Evolutionary conservation across 192 early-diverging fungal species (phyloP), one percentile per base, ranked within the genome.

Genomic region (Oehlia diaphana): DNA sequence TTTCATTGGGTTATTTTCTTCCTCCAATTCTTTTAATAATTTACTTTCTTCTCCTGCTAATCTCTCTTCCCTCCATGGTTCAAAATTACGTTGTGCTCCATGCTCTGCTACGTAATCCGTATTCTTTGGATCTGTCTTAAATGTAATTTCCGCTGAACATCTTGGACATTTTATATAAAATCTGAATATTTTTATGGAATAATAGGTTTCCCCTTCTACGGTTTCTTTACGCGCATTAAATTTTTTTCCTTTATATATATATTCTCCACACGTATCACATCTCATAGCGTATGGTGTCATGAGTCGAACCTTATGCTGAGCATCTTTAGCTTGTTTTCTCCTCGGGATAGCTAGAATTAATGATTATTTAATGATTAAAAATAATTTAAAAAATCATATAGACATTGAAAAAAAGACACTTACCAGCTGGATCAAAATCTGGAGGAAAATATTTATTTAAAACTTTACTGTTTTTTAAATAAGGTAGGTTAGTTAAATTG

Each of bases 241-340:
- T 78, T 99, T 99, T 80, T 96, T 99, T 37, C 96, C 95, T 84
- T 97, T 97, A 86, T 95, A 96, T 62, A 99, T 93, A 86, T 95
- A 99, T 79, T 99, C 96, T 12, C 97, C 96, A 77, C 98, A 98
- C 9, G 94, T 94, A 58, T 89, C 89, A 87, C 98, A 99, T 61
- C 94, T 94, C 98, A 99, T 99, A 2, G 98, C 97, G 81, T 97
- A 99, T 9, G 98, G 98, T 5, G 98, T 92, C 94, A 98, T 98
- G 28, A 99, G 90, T 31, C 98, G 96, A 26, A 99, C 98, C 79
- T 97, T 99, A 81, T 96, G 94, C 72, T 97, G 95, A 31, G 87
- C 88, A 89, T 92, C 92, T 80, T 94, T 95, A 61, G 92, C 89
- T 69, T 88, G 90, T 63, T 93, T 95, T 63, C 95, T 90, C 74